Base-by-base conservation (phyloP, 106 monocot genomes). In the Iris macrosiphon region DNA sequence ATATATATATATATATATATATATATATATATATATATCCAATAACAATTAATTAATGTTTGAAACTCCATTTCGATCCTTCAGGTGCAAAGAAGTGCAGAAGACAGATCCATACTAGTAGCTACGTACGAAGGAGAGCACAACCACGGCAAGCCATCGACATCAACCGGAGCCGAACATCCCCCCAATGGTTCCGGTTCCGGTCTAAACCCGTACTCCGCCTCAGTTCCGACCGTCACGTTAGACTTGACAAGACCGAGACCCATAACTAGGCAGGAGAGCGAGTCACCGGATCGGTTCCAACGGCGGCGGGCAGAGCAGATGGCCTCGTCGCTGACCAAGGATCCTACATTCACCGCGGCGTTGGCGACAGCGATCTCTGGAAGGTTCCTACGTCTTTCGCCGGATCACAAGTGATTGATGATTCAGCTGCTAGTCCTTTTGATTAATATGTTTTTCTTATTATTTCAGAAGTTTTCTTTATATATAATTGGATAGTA, bases 101-200 rank as follows among this genome's bases (percentile, higher is more conserved):
- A 58, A 14, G 67, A 67, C 25, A 16, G 46, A 15, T 67, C 67
- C 0, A 20, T 67, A 1, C 19, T 67, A 23, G 67, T 67, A 8
- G 67, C 67, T 8, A 67, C 67, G 1, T 67, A 67, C 18, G 67
- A 67, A 35, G 67, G 67, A 2, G 67, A 67, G 49, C 67, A 67
- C 57, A 67, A 56, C 15, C 67, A 67, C 12, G 16, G 17, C 24
- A 18, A 48, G 1, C 49, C 67, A 0, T 12, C 39, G 0, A 32
- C 55, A 24, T n/a, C n/a, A n/a, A n/a, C n/a, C n/a, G n/a, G n/a
- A n/a, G 34, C 15, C 0, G 57, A 57, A 10, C n/a, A 7, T 3
- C 14, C 40, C 0, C 11, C 37, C 12, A 35, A 22, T n/a, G 38
- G 56, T 13, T 7, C 39, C 16, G n/a, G 31, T 4, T 19, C 13